Base-by-base conservation (phyloP, 805 yeast species). In the Tetrapisispora arboricola region DNA sequence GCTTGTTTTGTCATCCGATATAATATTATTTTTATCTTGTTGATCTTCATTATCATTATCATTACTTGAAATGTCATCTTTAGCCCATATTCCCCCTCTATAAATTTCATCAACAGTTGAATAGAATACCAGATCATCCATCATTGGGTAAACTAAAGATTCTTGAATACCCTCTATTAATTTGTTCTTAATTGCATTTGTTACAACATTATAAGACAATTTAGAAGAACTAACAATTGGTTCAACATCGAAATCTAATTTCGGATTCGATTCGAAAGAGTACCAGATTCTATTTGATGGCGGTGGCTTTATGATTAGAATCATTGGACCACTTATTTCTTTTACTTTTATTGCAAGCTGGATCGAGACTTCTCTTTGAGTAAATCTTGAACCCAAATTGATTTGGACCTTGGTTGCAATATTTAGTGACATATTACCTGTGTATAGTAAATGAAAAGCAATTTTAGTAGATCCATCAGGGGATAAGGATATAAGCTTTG, bases 211-310 rank as follows among this genome's bases (percentile, higher is more conserved):
- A 54, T 84, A 85, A 3, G 85, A 76, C 49, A 92, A 64, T 49
- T 84, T 84, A 41, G 94, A 71, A 5, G 94, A 77, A 49, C 94
- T 83, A 10, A 90, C 85, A n/a, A 85, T 75, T 0, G 98, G 98
- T 58, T 87, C 96, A 38, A 88, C 79, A 27, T 73, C 76, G 44
- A 90, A 57, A 42, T 78, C 81, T 55, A 90, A 61, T 8, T 70
- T 67, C 0, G 98, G 98, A 72, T 80, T 84, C 10, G 72, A 61
- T 46, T 77, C 83, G 58, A 87, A 92, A 2, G 84, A 75, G 55
- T 86, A 92, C 98, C 98, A 92, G 1, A 92, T 53, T 53, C 98
- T 72, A 40, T 77, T 78, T 1, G 95, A 79, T 8, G 98, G 97
- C 2, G 96, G 95, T 1, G 94, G 85, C 55, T 92, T 92, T 26